Base-by-base conservation (phyloP, 116 monocot species). In the Papilionanthe hybrid region DNA sequence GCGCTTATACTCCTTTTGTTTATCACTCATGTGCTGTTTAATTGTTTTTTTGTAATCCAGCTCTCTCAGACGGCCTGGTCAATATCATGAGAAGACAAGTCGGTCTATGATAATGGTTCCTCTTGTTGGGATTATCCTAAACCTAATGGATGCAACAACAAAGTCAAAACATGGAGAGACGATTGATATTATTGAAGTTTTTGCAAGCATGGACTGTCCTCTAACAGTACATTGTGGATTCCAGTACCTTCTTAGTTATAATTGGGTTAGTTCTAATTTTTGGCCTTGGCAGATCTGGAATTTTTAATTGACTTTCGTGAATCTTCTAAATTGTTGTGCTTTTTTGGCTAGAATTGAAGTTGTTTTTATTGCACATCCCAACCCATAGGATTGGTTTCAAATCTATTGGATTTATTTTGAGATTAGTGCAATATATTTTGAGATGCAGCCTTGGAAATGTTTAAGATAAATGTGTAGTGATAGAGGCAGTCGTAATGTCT, bases 121-220 rank as follows among this genome's bases (percentile, higher is more conserved):
- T 42, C 89, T 98, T 78, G 91, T 94, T 71, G 94, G 97, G 53
- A 98, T 98, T 28, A 92, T 98, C 58, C 82, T 94, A 71, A 94
- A 92, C 71, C 86, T 97, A 44, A 86, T 92, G 79, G 94, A 92
- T 76, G 82, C 89, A 67, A 84, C 75, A 58, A 55, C 78, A 11
- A 76, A 83, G 55, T 72, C 88, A 18, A 72, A 71, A 47, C 65
- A 78, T 47, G 80, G 75, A 28, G 80, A 86, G 47, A 84, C 84
- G 72, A 91, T 91, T 86, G 92, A 92, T 86, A 81, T 94, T 42
- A 77, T 94, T 65, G 79, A 76, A 22, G 78, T 94, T 28, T 94
- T 98, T 84, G 88, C 87, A 73, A 94, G 87, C 75, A 98, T 98
- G 97, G 94, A 93, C 78, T 94, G 92, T 67, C 90, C 94, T 72